phyloP scores from a whole-genome alignment of 192 early-diverging fungal species.

The Coemansia sp. region DNA sequence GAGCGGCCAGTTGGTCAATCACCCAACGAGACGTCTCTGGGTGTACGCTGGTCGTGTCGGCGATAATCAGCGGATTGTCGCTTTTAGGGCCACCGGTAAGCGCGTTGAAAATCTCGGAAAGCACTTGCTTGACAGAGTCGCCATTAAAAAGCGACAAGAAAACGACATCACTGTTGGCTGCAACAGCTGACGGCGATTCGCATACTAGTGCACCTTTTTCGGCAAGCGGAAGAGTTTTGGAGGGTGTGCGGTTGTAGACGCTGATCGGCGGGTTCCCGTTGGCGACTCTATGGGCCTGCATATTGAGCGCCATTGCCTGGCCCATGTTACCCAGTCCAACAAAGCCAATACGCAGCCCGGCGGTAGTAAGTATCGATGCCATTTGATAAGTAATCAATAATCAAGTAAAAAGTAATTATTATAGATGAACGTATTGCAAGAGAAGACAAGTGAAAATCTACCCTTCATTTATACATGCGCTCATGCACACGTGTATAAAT shows the following conservation, averaged over 20 bases:
- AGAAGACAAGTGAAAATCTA: background rate
- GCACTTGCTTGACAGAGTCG: conserved; percentile 51
- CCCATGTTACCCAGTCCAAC: conserved; percentile 68
- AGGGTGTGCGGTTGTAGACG: conserved; percentile 65
- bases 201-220: conserved; percentile 44
- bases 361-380: background rate
- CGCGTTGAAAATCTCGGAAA: conserved; percentile 38
- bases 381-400: background rate
- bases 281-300: conserved; percentile 50
- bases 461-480: too few species aligned
- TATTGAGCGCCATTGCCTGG: conserved; percentile 59
- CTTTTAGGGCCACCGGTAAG: background rate
- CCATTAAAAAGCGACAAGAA: conserved; percentile 64
- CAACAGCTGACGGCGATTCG: conserved; percentile 37
- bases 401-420: conserved; percentile 1
- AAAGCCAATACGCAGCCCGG: conserved; percentile 47
- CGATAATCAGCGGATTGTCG: conserved; percentile 42
- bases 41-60: conserved; percentile 61
- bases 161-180: conserved; percentile 53
- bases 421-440: background rate
- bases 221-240: conserved; percentile 43
- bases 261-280: conserved; percentile 30
- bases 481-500: too few species aligned
- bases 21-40: conserved; percentile 40
- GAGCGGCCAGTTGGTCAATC: conserved; percentile 12